These are phyloP conservation scores for Dioscorea zingiberensis DNA, from an alignment of 106 monocot species.

Conservation along the genomic window DNA sequence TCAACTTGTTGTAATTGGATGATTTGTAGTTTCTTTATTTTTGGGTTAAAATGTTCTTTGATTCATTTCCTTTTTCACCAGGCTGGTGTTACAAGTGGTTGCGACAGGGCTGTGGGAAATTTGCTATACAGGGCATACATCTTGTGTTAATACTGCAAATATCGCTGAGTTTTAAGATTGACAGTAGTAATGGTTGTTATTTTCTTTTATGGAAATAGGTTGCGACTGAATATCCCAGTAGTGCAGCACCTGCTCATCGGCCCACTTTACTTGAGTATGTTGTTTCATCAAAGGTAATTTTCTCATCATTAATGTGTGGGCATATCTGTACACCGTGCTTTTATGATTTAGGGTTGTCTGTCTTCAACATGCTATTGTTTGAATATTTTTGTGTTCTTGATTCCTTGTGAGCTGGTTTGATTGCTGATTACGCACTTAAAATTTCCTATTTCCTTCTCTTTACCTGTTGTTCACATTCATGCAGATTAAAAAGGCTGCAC, in stretches of 20 bases:
- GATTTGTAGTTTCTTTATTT: background rate
- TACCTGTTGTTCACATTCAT: background rate
- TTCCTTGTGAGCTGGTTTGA: background rate
- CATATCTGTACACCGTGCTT: background rate
- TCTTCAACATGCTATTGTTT: background rate
- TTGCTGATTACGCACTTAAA: background rate
- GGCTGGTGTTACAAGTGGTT: conserved; percentile 66
- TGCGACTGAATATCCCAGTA: conserved; percentile 73
- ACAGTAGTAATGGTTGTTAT: background rate
- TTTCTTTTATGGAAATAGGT: conserved; percentile 29
- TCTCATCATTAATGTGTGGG: background rate
- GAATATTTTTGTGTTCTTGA: background rate
- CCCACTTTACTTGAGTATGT: conserved; percentile 62
- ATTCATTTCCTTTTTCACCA: conserved; percentile 11
- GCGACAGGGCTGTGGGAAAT: conserved; percentile 70
- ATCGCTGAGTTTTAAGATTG: background rate
- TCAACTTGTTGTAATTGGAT: background rate
- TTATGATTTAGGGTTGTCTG: background rate
- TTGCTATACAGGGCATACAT: conserved; percentile 73
- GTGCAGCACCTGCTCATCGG: conserved; percentile 70
- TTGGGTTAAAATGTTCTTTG: background rate
- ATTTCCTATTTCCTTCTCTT: background rate
- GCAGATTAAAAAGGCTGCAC: conserved; percentile 78
- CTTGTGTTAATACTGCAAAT: background rate
- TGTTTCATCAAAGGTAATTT: conserved; percentile 57